These are phyloP conservation scores for Haplosporangium gracile DNA, from an alignment of 192 early-diverging fungal species.

Conservation along the genomic window DNA sequence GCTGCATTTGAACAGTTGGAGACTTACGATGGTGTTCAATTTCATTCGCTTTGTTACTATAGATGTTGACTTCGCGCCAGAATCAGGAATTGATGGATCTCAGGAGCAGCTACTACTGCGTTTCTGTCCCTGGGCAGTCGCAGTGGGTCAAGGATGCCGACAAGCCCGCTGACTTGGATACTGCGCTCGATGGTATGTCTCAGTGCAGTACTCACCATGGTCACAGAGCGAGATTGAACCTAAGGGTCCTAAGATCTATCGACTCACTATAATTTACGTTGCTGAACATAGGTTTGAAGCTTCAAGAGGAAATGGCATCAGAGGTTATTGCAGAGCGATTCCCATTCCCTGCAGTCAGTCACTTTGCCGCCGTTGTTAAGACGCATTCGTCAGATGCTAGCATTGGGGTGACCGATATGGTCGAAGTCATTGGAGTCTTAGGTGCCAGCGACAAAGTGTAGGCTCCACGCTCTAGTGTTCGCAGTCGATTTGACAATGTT, in stretches of 20 bases:
- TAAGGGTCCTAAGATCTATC: background rate
- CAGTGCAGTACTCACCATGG: background rate
- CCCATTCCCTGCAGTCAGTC: slow-evolving; percentile 68
- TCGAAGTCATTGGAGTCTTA: slow-evolving; percentile 78
- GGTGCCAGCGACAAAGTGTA: slow-evolving; percentile 47
- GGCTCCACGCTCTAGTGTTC: background rate
- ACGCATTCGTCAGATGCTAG: slow-evolving; percentile 63
- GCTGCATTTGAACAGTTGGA: too few relatives aligned
- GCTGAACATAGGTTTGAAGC: slow-evolving; percentile 9
- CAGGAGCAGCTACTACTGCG: slow-evolving; percentile 75
- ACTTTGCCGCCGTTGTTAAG: slow-evolving; percentile 76
- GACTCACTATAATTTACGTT: background rate
- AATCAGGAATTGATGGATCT: slow-evolving; percentile 67
- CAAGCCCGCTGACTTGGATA: slow-evolving; percentile 9
- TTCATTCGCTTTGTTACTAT: background rate
- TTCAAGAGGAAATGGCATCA: slow-evolving; percentile 12
- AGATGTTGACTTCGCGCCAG: slow-evolving; percentile 3
- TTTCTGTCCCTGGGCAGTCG: slow-evolving; percentile 78
- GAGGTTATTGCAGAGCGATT: slow-evolving; percentile 61
- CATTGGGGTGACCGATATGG: slow-evolving; percentile 67
- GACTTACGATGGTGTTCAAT: background rate
- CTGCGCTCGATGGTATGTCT: slow-evolving; percentile 13
- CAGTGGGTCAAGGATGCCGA: slow-evolving; percentile 68
- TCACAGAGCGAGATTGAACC: background rate
- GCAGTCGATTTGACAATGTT: background rate